phyloP scores from a whole-genome alignment of 352 stramenopile genomes.

The Globisporangium splendens region DNA sequence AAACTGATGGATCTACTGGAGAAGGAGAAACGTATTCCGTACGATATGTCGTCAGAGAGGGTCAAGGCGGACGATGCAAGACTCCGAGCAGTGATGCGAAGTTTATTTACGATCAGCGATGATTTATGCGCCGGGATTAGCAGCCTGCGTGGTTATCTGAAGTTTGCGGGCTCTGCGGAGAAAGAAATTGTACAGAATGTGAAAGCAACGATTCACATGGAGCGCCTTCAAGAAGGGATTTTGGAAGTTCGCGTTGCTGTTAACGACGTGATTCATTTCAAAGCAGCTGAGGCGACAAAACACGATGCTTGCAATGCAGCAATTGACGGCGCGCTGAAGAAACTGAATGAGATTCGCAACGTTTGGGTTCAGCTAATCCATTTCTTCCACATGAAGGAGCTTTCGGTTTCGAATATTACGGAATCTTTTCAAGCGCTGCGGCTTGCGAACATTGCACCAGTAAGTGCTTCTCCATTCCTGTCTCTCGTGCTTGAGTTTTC shows the following conservation, averaged over 20 bases:
- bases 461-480: conserved; percentile 25
- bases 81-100: conserved; percentile 68
- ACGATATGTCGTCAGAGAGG: conserved; percentile 49
- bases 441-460: conserved; percentile 58
- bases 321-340: conserved; percentile 51
- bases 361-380: conserved; percentile 66
- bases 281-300: conserved; percentile 36
- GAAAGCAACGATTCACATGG: conserved; percentile 59
- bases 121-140: conserved; percentile 60
- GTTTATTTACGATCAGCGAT: conserved; percentile 68
- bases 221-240: conserved; percentile 48
- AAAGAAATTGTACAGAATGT: conserved; percentile 62
- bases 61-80: conserved; percentile 38
- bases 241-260: conserved; percentile 61
- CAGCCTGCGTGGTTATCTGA: conserved; percentile 46
- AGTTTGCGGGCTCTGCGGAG: conserved; percentile 49
- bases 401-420: conserved; percentile 37
- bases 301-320: conserved; percentile 60
- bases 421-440: conserved; percentile 62
- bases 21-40: conserved; percentile 32
- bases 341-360: conserved; percentile 46
- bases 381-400: conserved; percentile 67
- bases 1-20: conserved; percentile 18
- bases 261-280: conserved; percentile 60
- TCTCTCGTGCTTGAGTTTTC: conserved; percentile 1